These are phyloP conservation scores for Sclerotinia minor DNA, from an alignment of 2,329 filamentous ascomycete species.

Conservation along the genomic window DNA sequence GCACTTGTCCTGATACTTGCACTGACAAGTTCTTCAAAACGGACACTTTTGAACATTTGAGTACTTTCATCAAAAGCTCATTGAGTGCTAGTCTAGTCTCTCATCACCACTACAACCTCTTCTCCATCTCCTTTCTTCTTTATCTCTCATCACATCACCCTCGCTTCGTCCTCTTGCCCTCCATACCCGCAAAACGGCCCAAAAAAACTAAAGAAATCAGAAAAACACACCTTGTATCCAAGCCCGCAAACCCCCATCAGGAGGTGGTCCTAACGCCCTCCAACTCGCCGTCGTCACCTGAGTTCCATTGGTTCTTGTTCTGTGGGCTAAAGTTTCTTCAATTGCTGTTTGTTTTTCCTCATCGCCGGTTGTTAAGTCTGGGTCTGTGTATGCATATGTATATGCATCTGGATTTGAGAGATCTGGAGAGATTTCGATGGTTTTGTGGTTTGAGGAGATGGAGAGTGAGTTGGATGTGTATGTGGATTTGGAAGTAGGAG, in stretches of 20 bases:
- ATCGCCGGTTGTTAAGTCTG: background rate
- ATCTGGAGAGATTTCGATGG: background rate
- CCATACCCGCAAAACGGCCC: too few species aligned
- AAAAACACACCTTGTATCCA: conserved; percentile 38
- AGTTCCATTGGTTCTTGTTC: conserved; percentile 26
- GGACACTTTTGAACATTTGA: too few species aligned
- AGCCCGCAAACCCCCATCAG: conserved; percentile 38
- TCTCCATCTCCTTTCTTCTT: background rate
- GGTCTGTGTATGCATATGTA: background rate
- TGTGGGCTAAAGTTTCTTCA: background rate
- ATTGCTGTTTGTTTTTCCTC: conserved; percentile 10
- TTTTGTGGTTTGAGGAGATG: too few species aligned
- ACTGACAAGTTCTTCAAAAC: background rate
- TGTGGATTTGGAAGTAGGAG: too few species aligned
- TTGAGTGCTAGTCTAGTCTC: background rate
- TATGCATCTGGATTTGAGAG: background rate
- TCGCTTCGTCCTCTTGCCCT: background rate
- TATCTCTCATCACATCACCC: too few species aligned
- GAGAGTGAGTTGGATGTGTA: too few species aligned
- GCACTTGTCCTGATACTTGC: conserved; percentile 6
- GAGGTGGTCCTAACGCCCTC: conserved; percentile 39
- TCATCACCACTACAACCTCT: background rate
- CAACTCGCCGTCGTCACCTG: conserved; percentile 36
- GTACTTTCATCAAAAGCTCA: background rate
- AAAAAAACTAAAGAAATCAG: conserved; percentile 8